Conservation (phyloP, 208 protist species). For the Trypanosoma grayi region DNA sequence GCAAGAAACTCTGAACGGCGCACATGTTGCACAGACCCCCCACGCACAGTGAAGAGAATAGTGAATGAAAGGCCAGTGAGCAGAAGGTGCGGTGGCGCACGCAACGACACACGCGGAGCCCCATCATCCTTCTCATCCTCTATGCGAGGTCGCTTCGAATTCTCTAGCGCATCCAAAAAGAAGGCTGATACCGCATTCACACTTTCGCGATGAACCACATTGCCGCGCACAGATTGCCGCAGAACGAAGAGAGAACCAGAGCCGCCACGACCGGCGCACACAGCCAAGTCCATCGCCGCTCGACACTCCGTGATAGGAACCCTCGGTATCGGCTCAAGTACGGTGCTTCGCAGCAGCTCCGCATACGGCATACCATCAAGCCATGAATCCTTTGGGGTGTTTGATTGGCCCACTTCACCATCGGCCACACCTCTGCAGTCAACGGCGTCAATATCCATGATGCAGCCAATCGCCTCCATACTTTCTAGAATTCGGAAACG, state of each 20-base stretch:
- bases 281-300: constrained; percentile 58
- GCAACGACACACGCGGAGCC: neutral
- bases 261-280: constrained; percentile 52
- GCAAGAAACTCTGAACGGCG: constrained; percentile 50
- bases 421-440: constrained; percentile 33
- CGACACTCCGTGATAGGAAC: constrained; percentile 30
- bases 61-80: constrained; percentile 74
- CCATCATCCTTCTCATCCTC: constrained; percentile 26
- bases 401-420: neutral
- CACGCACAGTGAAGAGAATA: constrained; percentile 66
- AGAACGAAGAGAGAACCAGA: constrained; percentile 57
- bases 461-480: constrained; percentile 46
- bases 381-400: constrained; percentile 11
- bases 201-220: constrained; percentile 49
- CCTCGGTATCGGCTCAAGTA: constrained; percentile 51
- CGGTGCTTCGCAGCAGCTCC: constrained; percentile 54
- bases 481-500: constrained; percentile 38
- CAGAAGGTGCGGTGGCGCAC: constrained; percentile 40
- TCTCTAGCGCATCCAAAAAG: constrained; percentile 31
- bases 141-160: neutral
- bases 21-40: constrained; percentile 73
- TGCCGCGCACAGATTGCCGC: constrained; percentile 63
- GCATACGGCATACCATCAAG: constrained; percentile 69
- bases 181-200: constrained; percentile 81
- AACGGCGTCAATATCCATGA: constrained; percentile 54